Base-by-base conservation (phyloP, 495 filamentous ascomycete species). In the Cryomyces minteri region DNA sequence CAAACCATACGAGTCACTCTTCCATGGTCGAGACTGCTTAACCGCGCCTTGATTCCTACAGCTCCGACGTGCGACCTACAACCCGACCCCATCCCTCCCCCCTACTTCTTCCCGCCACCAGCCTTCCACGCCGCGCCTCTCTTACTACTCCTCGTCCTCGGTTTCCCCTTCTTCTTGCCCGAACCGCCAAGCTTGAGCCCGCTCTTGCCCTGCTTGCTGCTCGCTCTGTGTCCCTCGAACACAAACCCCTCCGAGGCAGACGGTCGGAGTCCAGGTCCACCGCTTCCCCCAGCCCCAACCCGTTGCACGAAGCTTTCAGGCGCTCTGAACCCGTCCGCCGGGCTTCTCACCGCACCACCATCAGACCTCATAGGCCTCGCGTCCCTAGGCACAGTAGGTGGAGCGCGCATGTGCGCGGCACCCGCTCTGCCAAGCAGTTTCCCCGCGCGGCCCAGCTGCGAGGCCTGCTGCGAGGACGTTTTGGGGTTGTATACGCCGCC, bases 201-300 rank as follows among this genome's bases (percentile, higher is more conserved):
- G 36, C 70, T 68, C 48, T 62, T 72, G 8, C 76, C 76, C 43
- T 70, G 73, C 52, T 67, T 77, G 41, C 61, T 75, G 53, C 62
- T 85, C 14, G 90, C 90, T 43, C 90, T 73, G 55, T 83, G 76
- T 4, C 90, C 90, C 60, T 98, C 90, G 59, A 98, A 94, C 6
- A 95, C 76, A 50, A 88, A 69, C 4, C 69, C 65, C 64, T 86
- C 76, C 3, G 77, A 76, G 5, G 64, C 59, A 25, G 18, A 25
- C 18, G 18, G 18, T 56, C 67, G 77, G 46, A 61, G 51, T 41
- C 43, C 45, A 37, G 74, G 53, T 46, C 56, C 40, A 58, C 43
- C 48, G 62, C 31, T 5, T 28, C 18, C n/a, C 40, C n/a, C 32
- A 39, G 28, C 28, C 10, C 29, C 33, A 32, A 28, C 11, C 32